A percentile compares a stretch with the other conserved stretches of the same genome.
phyloP scores from a whole-genome alignment of 2,329 filamentous ascomycete species.

The Fusarium penzigii region DNA sequence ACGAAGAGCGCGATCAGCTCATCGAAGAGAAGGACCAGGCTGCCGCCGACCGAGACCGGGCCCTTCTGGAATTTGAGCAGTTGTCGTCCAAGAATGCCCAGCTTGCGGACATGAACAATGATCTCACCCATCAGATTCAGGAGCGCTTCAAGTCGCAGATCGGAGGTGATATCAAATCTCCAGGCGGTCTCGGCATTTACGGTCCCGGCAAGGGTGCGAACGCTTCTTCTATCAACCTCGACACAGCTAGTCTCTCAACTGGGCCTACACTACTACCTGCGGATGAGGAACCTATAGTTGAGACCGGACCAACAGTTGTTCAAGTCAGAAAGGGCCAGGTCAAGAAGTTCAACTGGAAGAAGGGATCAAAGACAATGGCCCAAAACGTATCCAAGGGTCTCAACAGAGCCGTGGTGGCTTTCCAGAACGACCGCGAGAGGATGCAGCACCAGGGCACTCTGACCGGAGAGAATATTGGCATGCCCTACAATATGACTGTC shows the following conservation, averaged over 20 bases:
- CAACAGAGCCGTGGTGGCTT: constrained; percentile 84
- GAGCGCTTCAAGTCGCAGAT: constrained; percentile 85
- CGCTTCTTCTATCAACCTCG: constrained; percentile 52
- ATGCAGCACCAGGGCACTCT: constrained; percentile 54
- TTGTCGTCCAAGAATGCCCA: constrained; percentile 93
- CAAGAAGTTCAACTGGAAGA: constrained; percentile 99
- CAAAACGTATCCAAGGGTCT: constrained; percentile 94
- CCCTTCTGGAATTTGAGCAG: constrained; percentile 93
- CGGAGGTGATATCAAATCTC: constrained; percentile 47
- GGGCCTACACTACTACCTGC: constrained; percentile 60
- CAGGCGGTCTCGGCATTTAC: constrained; percentile 61
- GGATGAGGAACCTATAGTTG: constrained; percentile 67
- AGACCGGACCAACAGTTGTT: constrained; percentile 84
- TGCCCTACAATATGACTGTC: constrained; percentile 71
- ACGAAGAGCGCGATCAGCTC: constrained; percentile 75
- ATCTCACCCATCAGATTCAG: constrained; percentile 91
- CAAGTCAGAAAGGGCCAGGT: constrained; percentile 92
- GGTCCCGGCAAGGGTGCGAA: constrained; percentile 52
- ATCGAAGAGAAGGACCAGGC: constrained; percentile 83
- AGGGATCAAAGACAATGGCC: constrained; percentile 88
- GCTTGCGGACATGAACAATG: constrained; percentile 91
- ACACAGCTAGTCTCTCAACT: constrained; percentile 55
- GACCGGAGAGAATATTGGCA: constrained; percentile 63
- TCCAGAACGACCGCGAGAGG: constrained; percentile 60
- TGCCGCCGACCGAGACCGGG: constrained; percentile 85